Conservation (phyloP, 2,329 filamentous ascomycete genomes). For the Grosmannia serpens region DNA sequence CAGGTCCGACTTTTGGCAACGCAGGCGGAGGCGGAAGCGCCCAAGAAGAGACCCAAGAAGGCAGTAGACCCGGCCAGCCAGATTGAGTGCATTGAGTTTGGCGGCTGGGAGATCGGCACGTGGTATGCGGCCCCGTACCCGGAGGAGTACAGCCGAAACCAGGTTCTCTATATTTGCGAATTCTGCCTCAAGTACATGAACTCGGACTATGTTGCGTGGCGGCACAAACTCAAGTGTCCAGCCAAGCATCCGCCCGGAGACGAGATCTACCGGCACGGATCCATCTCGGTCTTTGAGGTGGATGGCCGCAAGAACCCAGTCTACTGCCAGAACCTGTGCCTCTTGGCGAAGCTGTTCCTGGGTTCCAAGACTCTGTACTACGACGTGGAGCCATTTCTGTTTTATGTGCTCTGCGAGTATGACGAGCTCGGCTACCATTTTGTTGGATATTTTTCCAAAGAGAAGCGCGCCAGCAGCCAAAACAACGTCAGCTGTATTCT, state of each 20-base stretch:
- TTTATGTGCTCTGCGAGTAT: conserved; percentile 94
- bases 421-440: conserved; percentile 89
- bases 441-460: conserved; percentile 98
- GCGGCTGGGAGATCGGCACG: conserved; percentile 94
- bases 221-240: conserved; percentile 93
- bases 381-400: conserved; percentile 92
- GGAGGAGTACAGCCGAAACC: conserved; percentile 94
- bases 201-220: conserved; percentile 95
- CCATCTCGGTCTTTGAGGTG: conserved; percentile 93
- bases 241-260: conserved; percentile 95
- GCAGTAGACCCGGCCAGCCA: conserved; percentile 80
- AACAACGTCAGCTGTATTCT: conserved; percentile 98
- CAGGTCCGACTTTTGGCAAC: conserved; percentile 49
- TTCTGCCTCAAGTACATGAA: conserved; percentile 99
- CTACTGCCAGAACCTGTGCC: conserved; percentile 96
- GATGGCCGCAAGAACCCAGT: conserved; percentile 94
- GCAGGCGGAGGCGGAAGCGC: conserved; percentile 55
- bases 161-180: conserved; percentile 96
- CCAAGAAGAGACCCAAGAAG: conserved; percentile 58
- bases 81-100: conserved; percentile 98
- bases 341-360: conserved; percentile 93
- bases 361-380: conserved; percentile 98
- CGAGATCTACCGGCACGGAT: conserved; percentile 88
- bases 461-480: conserved; percentile 85
- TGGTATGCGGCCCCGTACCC: conserved; percentile 98